Evolutionary conservation across 352 stramenopile species (phyloP), one percentile per base, ranked within the genome.

Genomic region (Phytophthora quininea): DNA sequence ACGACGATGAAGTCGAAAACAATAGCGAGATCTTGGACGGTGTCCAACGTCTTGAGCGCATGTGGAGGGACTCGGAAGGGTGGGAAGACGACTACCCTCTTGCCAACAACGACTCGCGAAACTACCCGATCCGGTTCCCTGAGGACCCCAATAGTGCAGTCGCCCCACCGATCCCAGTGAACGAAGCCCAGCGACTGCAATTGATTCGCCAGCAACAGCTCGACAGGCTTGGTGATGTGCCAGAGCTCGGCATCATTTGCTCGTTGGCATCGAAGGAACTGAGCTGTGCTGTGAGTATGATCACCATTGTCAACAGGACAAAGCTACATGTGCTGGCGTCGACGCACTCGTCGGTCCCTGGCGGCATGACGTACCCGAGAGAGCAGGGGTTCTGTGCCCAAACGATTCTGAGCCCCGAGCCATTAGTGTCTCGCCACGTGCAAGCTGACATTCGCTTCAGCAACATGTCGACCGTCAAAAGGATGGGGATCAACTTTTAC

Each of bases 181-280:
- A 87, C 66, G 84, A 91, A 47, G 66, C 67, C 7, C 35, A 77
- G 43, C 84, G 84, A 37, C 45, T 90, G 4, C 45, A 84, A 45
- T 64, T 73, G 2, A 86, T 92, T 55, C 57, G 76, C 40, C 58
- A 82, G 35, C 72, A 74, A 8, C 67, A 81, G 51, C 66, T 90
- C 31, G 67, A 80, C 47, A 62, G 88, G 35, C 70, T 91, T 3
- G 78, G 78, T 2, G 69, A 78, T 15, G 74, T 77, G 11, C 79
- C 88, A 6, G 85, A 93, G 59, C 74, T 93, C n/a, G 79, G 75
- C 12, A 82, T 90, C 51, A 86, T 93, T 49, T 93, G 84, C 58
- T 74, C 74, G 2, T 66, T 93, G 49, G 82, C 79, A 27, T 65
- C 69, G 3, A 80, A 77, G 31, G 80, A 91, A 54, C 74, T 92